Base-by-base conservation (phyloP, 257 asterid genomes). In the Mentha longifolia region DNA sequence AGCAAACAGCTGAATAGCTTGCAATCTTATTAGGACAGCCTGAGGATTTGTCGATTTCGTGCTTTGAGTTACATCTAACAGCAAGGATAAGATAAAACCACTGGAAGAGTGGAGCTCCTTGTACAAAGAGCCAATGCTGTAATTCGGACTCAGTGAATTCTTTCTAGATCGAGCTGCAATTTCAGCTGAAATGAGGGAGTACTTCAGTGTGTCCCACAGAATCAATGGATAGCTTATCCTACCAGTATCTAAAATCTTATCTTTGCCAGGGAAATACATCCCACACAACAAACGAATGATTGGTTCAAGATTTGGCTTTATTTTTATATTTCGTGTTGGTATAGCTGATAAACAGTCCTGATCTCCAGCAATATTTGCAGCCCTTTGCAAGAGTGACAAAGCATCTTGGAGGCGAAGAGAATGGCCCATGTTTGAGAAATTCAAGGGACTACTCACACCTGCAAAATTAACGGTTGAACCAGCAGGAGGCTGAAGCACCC, bases 141-240 rank as follows among this genome's bases (percentile, higher is more conserved):
- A 84, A 73, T 82, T 85, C 67, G 99, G 92, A 85, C 83, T 73
- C 81, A 88, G 73, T 33, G 92, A 89, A 57, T 72, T 75, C 79
- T 82, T 92, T 66, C 85, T 67, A 30, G 97, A 87, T 30, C 98
- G 96, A 69, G 97, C 84, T 78, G 98, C 92, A 67, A 92, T 82
- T 84, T 95, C 98, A 22, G 90, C 72, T 8, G 98, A 88, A 64
- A 88, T 71, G 74, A 95, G 86, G 37, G 98, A 88, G 84, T 89
- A 92, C 86, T 85, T 95, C 67, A 95, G 86, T 15, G 91, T 87
- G 82, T 95, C 95, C 96, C 96, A 92, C 65, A 95, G 85, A 79
- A 95, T 77, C 84, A 95, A 46, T 28, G 95, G 61, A 76, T 79
- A 81, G 81, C 83, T 85, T 37, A 83, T 81, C 75, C 98, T 87